These are phyloP conservation scores for Zalerion maritima DNA, from an alignment of 495 filamentous ascomycete species.

Conservation along the genomic window DNA sequence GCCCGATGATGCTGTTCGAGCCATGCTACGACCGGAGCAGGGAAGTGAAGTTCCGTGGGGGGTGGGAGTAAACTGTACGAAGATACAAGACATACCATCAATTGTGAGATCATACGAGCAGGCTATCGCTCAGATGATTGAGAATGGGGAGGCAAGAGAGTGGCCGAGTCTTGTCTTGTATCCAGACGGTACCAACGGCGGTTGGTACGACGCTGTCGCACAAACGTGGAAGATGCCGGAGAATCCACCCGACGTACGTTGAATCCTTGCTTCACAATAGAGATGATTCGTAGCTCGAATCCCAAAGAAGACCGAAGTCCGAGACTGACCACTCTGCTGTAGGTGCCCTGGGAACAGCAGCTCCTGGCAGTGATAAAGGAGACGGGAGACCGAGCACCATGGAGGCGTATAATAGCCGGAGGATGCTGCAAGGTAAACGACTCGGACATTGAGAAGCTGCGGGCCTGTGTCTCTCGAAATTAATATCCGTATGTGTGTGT, in stretches of 20 bases:
- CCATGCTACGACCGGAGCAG: slow-evolving; percentile 20
- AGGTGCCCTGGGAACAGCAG: slow-evolving; percentile 35
- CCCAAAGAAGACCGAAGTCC: slow-evolving; percentile 1
- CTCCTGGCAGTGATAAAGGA: slow-evolving; percentile 41
- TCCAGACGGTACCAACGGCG: slow-evolving; percentile 53
- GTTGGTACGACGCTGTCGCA: slow-evolving; percentile 46
- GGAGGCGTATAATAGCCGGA: slow-evolving; percentile 38
- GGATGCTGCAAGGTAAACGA: slow-evolving; percentile 47
- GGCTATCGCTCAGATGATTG: slow-evolving; percentile 21
- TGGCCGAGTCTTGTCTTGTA: slow-evolving; percentile 47
- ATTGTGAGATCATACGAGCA: slow-evolving; percentile 33
- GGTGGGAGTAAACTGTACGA: slow-evolving; percentile 55
- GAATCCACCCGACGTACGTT: background rate
- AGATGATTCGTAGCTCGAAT: slow-evolving; percentile 3
- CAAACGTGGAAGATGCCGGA: slow-evolving; percentile 39
- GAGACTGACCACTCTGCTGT: no score
- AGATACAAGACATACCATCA: slow-evolving; percentile 33
- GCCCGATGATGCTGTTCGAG: slow-evolving; percentile 29
- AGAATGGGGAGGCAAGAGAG: slow-evolving; percentile 10
- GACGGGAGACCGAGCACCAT: slow-evolving; percentile 40
- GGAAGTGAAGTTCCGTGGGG: slow-evolving; percentile 33
- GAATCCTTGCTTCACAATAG: slow-evolving; percentile 3
- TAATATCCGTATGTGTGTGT: no score
- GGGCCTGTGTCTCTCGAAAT: no score
- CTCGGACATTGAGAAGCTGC: slow-evolving; percentile 34